Evolutionary conservation across 768 basidiomycete genomes (phyloP), one percentile per base, ranked within the genome.

Genomic region (Megacollybia marginata): DNA sequence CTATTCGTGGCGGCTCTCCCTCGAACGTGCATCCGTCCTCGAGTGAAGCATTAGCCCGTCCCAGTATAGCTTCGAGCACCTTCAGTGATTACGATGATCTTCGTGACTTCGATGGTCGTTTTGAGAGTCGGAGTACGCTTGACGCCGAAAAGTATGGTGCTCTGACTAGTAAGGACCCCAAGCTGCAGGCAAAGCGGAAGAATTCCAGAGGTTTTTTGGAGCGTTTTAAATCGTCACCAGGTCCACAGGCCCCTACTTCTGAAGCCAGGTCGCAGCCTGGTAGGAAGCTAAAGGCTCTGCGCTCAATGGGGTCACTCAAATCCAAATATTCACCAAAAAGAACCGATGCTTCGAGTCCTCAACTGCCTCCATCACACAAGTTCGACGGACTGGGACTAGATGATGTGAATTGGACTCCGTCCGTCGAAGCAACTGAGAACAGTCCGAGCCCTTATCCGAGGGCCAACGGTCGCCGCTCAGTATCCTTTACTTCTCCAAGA

Each of bases 71-170:
- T 13, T 85, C 85, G 2, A 80, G 82, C 57, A 70, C 72, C 32
- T 88, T 88, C 64, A 90, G 88, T 60, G 90, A 92, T 55, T 93
- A 92, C 54, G 90, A 93, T 53, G 90, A 93, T 65, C 65, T 93
- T 44, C 74, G 80, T 18, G 90, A 93, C 61, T 93, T 93, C 47
- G 86, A 91, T 32, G 90, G 90, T 38, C 77, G 85, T 9, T 93
- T 92, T 54, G 87, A 85, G 56, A 91, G 89, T 58, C 75, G 73
- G 52, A 90, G 86, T 60, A 89, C 88, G 0, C 64, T 89, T 9
- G 84, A 77, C 8, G 72, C 73, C 34, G 72, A 72, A 63, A 10
- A 48, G 18, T 34, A 18, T 23, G 43, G 13, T 19, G 36, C 62
- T 9, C 57, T 62, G 42, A 55, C 33, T 33, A 52, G 55, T 43